Percentiles rank a stretch among this genome's conserved stretches.
Evolutionary conservation across 768 basidiomycete species (phyloP).

Genomic region (Tylopilus plumbeoviolaceoides): DNA sequence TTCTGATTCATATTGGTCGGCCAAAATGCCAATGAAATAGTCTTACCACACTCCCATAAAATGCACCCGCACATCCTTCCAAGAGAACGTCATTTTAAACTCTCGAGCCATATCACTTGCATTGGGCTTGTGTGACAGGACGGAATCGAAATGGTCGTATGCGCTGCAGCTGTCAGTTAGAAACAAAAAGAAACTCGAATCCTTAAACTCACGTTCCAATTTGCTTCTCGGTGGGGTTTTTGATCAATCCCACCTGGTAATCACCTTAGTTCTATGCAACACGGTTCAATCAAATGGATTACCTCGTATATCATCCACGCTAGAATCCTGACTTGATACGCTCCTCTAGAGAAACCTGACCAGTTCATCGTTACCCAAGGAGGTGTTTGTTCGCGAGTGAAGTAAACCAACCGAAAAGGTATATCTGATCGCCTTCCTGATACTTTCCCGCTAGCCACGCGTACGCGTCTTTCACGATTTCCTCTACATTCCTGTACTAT

Average conservation of each 20-base stretch:
- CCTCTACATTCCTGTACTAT: conserved; percentile 2
- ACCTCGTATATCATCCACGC: conserved; percentile 6
- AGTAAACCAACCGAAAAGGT: conserved; percentile 2
- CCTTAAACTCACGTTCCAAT: conserved; percentile 24
- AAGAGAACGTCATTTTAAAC: conserved; percentile 47
- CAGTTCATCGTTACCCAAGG: neutral
- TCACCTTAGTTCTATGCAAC: neutral
- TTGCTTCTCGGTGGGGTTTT: conserved; percentile 28
- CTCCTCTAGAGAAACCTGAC: conserved; percentile 4
- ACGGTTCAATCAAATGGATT: neutral
- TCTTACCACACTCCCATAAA: conserved; percentile 51
- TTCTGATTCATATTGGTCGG: neutral
- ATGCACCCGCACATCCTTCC: conserved; percentile 40
- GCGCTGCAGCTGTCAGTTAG: neutral
- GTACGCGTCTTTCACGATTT: conserved; percentile 6
- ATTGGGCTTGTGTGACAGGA: conserved; percentile 15
- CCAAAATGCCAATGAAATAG: conserved; percentile 5
- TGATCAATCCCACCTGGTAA: conserved; percentile 32
- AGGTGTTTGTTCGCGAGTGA: neutral
- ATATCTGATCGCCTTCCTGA: conserved; percentile 8
- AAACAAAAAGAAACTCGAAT: neutral
- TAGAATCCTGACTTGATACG: conserved; percentile 9
- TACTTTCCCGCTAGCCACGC: conserved; percentile 6
- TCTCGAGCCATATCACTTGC: conserved; percentile 13
- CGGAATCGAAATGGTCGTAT: conserved; percentile 7